phyloP scores from a whole-genome alignment of 2,329 filamentous ascomycete genomes.

The Aureobasidium subglaciale region DNA sequence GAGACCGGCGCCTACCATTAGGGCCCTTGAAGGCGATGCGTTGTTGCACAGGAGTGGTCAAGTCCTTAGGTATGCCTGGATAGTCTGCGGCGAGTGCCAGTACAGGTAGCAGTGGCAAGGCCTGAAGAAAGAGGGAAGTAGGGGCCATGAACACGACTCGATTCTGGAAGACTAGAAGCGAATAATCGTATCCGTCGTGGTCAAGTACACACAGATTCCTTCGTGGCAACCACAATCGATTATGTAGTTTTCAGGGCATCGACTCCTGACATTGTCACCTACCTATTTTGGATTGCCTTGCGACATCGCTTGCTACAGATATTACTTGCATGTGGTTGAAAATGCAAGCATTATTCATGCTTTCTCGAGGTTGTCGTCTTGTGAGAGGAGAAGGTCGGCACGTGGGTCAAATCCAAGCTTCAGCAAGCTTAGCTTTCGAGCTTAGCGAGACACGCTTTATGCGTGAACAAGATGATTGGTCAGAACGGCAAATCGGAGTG shows the following conservation, averaged over 20 bases:
- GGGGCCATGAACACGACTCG: neutral
- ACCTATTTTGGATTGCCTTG: conserved; percentile 2
- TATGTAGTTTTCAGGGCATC: neutral
- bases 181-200: neutral
- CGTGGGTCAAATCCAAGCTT: conserved; percentile 9
- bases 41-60: conserved; percentile 49
- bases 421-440: conserved; percentile 3
- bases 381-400: neutral
- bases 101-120: neutral
- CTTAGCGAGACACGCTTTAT: conserved; percentile 7
- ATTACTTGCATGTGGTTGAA: neutral
- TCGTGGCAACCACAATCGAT: neutral
- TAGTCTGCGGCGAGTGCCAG: conserved; percentile 24
- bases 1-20: conserved; percentile 31
- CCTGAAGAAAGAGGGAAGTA: neutral
- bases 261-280: neutral
- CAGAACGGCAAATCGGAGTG: neutral
- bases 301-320: neutral
- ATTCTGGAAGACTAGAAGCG: neutral
- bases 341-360: neutral
- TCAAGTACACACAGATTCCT: neutral
- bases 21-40: conserved; percentile 46
- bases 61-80: conserved; percentile 42
- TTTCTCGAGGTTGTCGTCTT: neutral
- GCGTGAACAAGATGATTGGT: neutral